Evolutionary conservation across 78 protist genomes (phyloP), one percentile per base, ranked within the genome.

Genomic region (Tieghemostelium lacteum): DNA sequence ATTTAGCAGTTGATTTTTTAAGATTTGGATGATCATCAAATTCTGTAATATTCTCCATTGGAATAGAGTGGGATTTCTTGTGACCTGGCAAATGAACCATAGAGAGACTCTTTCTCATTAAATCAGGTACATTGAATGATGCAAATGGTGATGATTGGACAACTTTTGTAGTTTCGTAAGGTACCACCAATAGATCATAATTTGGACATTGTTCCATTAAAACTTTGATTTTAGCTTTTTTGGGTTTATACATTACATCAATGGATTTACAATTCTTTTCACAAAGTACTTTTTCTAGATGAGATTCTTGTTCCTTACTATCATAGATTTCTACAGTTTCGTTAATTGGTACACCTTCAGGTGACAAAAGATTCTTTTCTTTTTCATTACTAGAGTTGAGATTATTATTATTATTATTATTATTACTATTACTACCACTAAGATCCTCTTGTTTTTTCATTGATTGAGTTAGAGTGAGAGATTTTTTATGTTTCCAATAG

Each of bases 1-100:
- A 10, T 14, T 6, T 6, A 14, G 6, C 10, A 45, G 52, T 14
- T 14, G 10, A 55, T 19, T 67, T 0, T 40, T 40, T 67, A 14
- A 67, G 20, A 67, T 71, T 14, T 50, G 77, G 77, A 52, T 71
- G 71, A 17, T 55, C 67, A 36, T 80, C 76, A 40, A 67, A 57
- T 6, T 34, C 65, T 4, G 65, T 61, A 26, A 66, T 39, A 34
- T 67, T 55, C 7, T 67, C 69, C n/a, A 55, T 0, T 31, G 2
- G 12, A 6, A 14, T 10, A 19, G 60, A 37, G 1, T 52, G 36
- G 20, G 10, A 19, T 49, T 67, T 80, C 28, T 54, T 31, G 42
- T 36, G 34, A 2, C 87, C 87, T 12, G 87, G 52, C 29, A 80
- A 49, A 57, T 80, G 88, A 8, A 80, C 88, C 88, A 80, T 64